Evolutionary conservation across 2,329 filamentous ascomycete species (phyloP), one percentile per base, ranked within the genome.

Genomic region (Cordyceps sp.): DNA sequence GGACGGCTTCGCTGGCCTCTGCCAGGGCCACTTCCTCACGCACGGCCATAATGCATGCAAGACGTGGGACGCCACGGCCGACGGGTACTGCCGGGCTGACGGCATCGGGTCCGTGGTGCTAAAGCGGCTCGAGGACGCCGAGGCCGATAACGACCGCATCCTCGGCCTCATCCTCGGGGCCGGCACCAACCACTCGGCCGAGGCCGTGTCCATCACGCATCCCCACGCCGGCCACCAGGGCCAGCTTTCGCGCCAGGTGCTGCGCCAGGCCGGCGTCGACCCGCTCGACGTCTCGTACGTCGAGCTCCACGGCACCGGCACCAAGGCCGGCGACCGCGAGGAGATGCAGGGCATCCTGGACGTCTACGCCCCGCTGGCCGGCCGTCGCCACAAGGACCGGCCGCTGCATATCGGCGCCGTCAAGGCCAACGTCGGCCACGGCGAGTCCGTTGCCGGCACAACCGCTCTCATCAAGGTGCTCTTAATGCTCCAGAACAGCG

Each of bases 1-100:
- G 0, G 75, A 80, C 43, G 69, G 66, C 47, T 75, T 72, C 46
- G 62, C 71, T 21, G 73, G 70, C 40, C 60, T 82, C 3, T 68
- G 71, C 59, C 45, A 69, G 58, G 53, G 74, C 59, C 68, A 75
- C 34, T 81, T 81, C 49, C 54, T 81, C 28, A 75, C 73, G 6
- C 48, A 44, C 19, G 52, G n/a, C n/a, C n/a, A 42, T 0, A 40
- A 36, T 3, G 46, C 61, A 21, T 45, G 52, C 40, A 42, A 68
- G 58, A 74, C 71, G 0, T 80, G 70, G 47, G 37, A 80, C 41
- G 68, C 70, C 36, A 64, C 62, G 14, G 76, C 76, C 0, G 64
- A 70, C 39, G 67, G 69, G 0, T 73, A 72, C 33, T 69, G 63
- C 37, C 58, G 68, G 2, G 63, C 50, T 0, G 68, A 72, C 14